Evolutionary conservation across 1,139 yeast genomes (phyloP).

Genomic region (Petasospora fabianii): DNA sequence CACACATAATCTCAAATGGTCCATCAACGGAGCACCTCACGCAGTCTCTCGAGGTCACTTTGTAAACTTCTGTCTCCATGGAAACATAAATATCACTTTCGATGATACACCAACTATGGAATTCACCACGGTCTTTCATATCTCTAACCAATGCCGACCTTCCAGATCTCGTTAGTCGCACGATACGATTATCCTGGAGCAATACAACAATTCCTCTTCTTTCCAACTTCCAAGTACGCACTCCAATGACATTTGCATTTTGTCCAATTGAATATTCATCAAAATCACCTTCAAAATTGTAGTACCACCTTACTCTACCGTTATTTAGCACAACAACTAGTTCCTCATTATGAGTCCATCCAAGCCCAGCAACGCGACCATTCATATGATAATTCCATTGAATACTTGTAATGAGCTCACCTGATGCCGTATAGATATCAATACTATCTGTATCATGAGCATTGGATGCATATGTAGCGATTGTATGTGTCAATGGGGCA

Average conservation of each 20-base stretch:
- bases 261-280: constrained; percentile 19
- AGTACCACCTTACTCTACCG: constrained; percentile 59
- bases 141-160: constrained; percentile 16
- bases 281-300: constrained; percentile 48
- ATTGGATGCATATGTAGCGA: constrained; percentile 16
- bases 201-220: constrained; percentile 32
- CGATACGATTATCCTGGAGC: constrained; percentile 19
- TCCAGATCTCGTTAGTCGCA: constrained; percentile 11
- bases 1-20: constrained; percentile 49
- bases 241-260: constrained; percentile 24
- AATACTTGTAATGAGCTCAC: constrained; percentile 19
- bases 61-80: constrained; percentile 18
- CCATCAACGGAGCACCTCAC: constrained; percentile 38
- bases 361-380: constrained; percentile 54
- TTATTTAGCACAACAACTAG: constrained; percentile 58
- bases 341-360: constrained; percentile 53
- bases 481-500: constrained; percentile 23
- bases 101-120: constrained; percentile 20
- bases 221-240: constrained; percentile 5
- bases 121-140: constrained; percentile 10
- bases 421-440: constrained; percentile 22
- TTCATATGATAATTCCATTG: constrained; percentile 37
- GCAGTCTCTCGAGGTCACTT: constrained; percentile 11
- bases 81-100: constrained; percentile 13
- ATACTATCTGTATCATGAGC: constrained; percentile 12